Evolutionary conservation across 2,329 filamentous ascomycete genomes (phyloP), one percentile per base, ranked within the genome.

Genomic region (Bipolaris zeicola): DNA sequence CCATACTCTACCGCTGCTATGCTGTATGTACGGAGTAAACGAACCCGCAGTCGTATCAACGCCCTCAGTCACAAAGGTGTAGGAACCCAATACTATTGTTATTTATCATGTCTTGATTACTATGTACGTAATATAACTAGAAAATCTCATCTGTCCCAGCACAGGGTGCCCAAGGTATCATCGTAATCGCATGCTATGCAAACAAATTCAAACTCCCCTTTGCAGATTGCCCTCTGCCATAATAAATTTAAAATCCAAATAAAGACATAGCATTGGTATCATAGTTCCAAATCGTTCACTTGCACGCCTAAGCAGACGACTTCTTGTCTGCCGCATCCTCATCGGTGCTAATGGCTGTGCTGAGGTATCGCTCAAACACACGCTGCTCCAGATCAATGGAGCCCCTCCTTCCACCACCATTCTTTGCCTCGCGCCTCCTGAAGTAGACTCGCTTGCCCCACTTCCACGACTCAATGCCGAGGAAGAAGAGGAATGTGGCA

Each of bases 391-490:
- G 48, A 51, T 73, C 70, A 26, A 73, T 52, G 8, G 67, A 70
- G 36, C 70, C 70, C 44, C 67, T 63, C 42, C 70, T 58, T 28
- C 58, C 60, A 38, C 37, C 46, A 6, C 67, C 63, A 2, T 46
- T 39, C 50, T 72, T 64, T 20, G 50, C 58, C 36, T 68, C 70
- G 36, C 47, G 59, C 44, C 55, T 62, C 61, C 70, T 63, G 57
- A 76, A 75, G 55, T 61, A 76, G 5, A 71, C 71, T 1, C 88
- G 77, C 78, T 91, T 91, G 14, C 66, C 77, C 79, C 81, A 89
- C 76, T 90, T 91, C 83, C 86, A 91, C 0, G 75, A 60, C 74
- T 91, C 89, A 1, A 86, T 80, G 1, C 87, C 87, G 0, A 80
- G 63, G 67, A 91, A 85, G 77, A 90, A 91, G 2, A 89, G 69